Evolutionary conservation across 495 filamentous ascomycete genomes (phyloP).

Genomic region (Trichoderma virens): DNA sequence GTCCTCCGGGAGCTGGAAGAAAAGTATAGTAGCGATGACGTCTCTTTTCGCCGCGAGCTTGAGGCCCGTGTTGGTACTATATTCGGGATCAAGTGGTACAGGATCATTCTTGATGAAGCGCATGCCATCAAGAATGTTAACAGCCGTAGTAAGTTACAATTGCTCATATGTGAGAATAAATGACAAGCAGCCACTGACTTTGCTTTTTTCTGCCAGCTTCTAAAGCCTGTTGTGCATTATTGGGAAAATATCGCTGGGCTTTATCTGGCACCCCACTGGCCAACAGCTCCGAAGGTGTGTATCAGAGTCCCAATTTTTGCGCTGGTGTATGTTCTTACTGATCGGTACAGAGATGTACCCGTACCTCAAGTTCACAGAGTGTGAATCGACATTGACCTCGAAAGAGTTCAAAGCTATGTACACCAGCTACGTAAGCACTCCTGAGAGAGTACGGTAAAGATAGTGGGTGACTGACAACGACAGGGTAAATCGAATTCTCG

Average conservation of each 20-base stretch:
- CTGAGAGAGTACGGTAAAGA: not conserved
- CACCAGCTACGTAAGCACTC: conserved; percentile 20
- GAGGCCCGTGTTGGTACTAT: conserved; percentile 19
- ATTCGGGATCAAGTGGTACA: conserved; percentile 42
- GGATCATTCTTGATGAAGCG: conserved; percentile 55
- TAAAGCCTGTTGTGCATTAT: conserved; percentile 45
- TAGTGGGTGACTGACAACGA: not conserved
- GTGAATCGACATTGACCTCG: conserved; percentile 33
- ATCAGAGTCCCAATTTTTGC: conserved; percentile 4
- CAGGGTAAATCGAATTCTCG: not conserved
- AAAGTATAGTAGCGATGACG: conserved; percentile 21
- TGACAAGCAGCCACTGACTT: not conserved
- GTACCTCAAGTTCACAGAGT: conserved; percentile 51
- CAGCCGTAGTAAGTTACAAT: conserved; percentile 14
- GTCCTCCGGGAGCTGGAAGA: conserved; percentile 32
- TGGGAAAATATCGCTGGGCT: conserved; percentile 49
- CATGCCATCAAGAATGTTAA: conserved; percentile 56
- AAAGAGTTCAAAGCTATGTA: conserved; percentile 43
- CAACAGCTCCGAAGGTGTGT: conserved; percentile 31
- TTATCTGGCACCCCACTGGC: conserved; percentile 55
- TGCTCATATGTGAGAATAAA: not conserved
- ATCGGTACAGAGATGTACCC: conserved; percentile 45
- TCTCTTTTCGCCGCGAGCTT: not conserved
- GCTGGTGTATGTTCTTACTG: conserved; percentile 14
- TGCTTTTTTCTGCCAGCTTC: conserved; percentile 27